Base-by-base conservation (phyloP, 768 basidiomycete species). In the Mycena chlorophos region DNA sequence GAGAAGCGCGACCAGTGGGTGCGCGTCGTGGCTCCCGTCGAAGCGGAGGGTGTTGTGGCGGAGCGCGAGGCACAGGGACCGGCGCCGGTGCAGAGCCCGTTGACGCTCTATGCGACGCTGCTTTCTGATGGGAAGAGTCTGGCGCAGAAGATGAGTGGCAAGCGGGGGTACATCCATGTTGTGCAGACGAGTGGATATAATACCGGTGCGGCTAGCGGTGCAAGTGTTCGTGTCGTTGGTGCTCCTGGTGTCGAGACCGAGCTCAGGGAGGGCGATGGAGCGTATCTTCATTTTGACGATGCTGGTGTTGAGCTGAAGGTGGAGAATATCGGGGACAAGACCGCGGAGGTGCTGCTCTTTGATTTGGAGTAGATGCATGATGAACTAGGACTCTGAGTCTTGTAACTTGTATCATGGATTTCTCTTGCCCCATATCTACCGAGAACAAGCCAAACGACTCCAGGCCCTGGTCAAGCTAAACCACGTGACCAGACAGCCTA, bases 131-230 rank as follows among this genome's bases (percentile, higher is more conserved):
- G 78, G 2, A 75, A 76, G 52, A 78, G 75, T 12, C 63, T 94
- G 50, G 69, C 75, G 55, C 81, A 86, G 65, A 70, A 66, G 8
- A 74, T 94, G 40, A 69, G 70, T 26, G 75, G 73, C 2, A 73
- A 65, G 64, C 89, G 90, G 65, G 88, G 82, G 2, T 96, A 95
- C 66, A 71, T 96, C 20, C 96, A 98, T 61, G 80, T 94, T 45
- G 78, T 94, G 48, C 94, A 96, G 75, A 88, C 80, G 4, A 86
- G 85, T 25, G 94, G 93, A 2, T 96, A 90, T 70, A 88, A 90
- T 58, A 65, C 79, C 0, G 76, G 78, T 1, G 65, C 71, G 27
- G 78, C 85, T 0, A 70, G 63, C 1, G 92, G 91, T 0, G 85
- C 83, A 0, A 72, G 69, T 19, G 69, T 96, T 46, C 80, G 72